Percentiles rank a stretch among this genome's conserved stretches.
These are phyloP conservation scores for Pleodorina starrii DNA, from an alignment of 139 green algal species.

Conservation along the genomic window DNA sequence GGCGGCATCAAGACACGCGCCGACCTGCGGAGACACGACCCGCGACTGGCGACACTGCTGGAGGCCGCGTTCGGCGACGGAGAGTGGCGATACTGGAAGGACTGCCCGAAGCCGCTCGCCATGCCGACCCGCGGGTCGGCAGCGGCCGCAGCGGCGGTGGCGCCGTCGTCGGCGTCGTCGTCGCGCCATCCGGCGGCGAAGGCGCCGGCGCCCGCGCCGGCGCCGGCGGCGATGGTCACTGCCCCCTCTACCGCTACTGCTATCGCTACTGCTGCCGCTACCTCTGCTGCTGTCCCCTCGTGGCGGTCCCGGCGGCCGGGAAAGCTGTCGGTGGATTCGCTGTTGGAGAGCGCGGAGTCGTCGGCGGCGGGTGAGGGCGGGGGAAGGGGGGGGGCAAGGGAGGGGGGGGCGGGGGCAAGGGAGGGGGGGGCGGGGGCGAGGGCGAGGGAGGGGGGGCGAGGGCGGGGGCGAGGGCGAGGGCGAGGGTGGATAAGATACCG, in stretches of 20 bases:
- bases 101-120: conserved; percentile 48
- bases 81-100: conserved; percentile 51
- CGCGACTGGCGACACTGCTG: conserved; percentile 74
- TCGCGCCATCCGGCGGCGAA: too few relatives aligned
- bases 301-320: conserved; percentile 6
- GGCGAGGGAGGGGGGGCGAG: too few relatives aligned
- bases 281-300: not conserved
- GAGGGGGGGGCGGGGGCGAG: too few relatives aligned
- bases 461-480: too few relatives aligned
- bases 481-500: too few relatives aligned
- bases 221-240: not conserved
- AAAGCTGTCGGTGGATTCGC: not conserved
- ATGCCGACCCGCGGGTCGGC: not conserved
- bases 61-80: conserved; percentile 55
- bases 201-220: not conserved
- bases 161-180: not conserved
- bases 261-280: not conserved
- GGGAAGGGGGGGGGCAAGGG: not conserved
- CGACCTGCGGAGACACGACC: conserved; percentile 70
- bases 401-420: too few relatives aligned
- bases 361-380: not conserved
- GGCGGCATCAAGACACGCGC: conserved; percentile 78
- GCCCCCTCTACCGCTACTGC: too few relatives aligned
- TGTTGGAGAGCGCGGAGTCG: not conserved
- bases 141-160: not conserved